Evolutionary conservation across 2,329 filamentous ascomycete species (phyloP), one percentile per base, ranked within the genome.

Genomic region (Apiospora marii): DNA sequence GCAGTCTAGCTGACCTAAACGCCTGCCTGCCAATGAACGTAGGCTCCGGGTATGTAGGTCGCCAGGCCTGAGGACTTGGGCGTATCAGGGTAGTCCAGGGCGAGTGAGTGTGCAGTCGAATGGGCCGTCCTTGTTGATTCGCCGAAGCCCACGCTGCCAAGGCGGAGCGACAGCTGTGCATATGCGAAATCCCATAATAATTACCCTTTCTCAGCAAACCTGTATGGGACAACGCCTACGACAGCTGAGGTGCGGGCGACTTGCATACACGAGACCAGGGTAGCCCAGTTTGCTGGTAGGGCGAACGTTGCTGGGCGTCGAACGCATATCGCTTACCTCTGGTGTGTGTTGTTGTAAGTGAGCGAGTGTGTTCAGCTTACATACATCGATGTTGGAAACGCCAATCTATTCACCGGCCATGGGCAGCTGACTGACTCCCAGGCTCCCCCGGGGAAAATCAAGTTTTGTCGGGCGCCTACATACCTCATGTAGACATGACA

Each of bases 221-320:
- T 41, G 16, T 12, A 37, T 61, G 19, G 34, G 58, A 34, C 14
- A 64, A 37, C 2, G 58, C 22, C 2, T 30, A 37, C 27, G 12
- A 10, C 19, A 37, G 30, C 58, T 64, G 58, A 64, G 30, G 34
- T 41, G 58, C 12, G 19, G 58, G 22, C 58, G n/a, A 34, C 58
- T 19, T 30, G 58, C 58, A 64, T 37, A 64, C 34, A 64, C 58
- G 58, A 64, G 58, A 41, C 58, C 58, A 64, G 58, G 34, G 34
- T 41, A 41, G 24, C 30, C 58, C 19, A 14, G 58, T 10, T 64
- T 1, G 12, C 4, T 10, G 4, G 4, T 1, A 3, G 8, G 2
- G 19, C n/a, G 7, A 16, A n/a, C 30, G 19, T 12, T 19, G 12
- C 27, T 30, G 49, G 49, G n/a, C 5, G 27, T 22, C 19, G 6